These are phyloP conservation scores for Ceratocystis cubensis DNA, from an alignment of 2,329 filamentous ascomycete genomes.

Conservation along the genomic window DNA sequence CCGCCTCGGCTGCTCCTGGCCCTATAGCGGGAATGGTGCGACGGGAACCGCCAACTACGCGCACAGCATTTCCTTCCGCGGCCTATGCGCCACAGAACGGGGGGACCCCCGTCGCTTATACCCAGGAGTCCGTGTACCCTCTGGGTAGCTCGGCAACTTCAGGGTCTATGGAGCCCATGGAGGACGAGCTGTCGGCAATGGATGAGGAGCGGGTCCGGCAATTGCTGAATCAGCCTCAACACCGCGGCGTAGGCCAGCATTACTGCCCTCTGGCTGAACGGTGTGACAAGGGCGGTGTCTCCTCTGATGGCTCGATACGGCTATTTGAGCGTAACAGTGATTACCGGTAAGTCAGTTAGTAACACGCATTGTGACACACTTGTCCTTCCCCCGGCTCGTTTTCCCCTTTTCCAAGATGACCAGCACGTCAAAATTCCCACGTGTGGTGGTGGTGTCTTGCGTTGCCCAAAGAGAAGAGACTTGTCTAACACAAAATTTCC, in stretches of 20 bases:
- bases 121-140: slow-evolving; percentile 8
- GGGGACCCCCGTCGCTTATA: not conserved
- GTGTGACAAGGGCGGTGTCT: slow-evolving; percentile 19
- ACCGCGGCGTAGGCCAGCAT: slow-evolving; percentile 19
- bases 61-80: not conserved
- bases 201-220: slow-evolving; percentile 18
- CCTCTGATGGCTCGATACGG: slow-evolving; percentile 12
- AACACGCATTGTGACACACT: not conserved
- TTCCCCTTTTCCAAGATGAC: not conserved
- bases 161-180: slow-evolving; percentile 16
- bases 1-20: not conserved
- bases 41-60: slow-evolving; percentile 4
- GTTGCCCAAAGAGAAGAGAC: not conserved
- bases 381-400: not conserved
- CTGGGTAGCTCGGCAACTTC: slow-evolving; percentile 6
- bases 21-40: not conserved
- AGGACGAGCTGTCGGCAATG: slow-evolving; percentile 15
- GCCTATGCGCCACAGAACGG: slow-evolving; percentile 10
- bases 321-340: slow-evolving; percentile 20
- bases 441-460: not conserved
- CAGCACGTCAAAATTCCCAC: not conserved
- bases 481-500: slow-evolving; percentile 4
- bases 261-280: slow-evolving; percentile 16
- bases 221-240: slow-evolving; percentile 18
- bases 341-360: slow-evolving; percentile 14